A percentile compares a stretch with the other conserved stretches of the same genome.
Conservation (phyloP, 805 yeast genomes). For the Teunomyces lycoperdinae region DNA sequence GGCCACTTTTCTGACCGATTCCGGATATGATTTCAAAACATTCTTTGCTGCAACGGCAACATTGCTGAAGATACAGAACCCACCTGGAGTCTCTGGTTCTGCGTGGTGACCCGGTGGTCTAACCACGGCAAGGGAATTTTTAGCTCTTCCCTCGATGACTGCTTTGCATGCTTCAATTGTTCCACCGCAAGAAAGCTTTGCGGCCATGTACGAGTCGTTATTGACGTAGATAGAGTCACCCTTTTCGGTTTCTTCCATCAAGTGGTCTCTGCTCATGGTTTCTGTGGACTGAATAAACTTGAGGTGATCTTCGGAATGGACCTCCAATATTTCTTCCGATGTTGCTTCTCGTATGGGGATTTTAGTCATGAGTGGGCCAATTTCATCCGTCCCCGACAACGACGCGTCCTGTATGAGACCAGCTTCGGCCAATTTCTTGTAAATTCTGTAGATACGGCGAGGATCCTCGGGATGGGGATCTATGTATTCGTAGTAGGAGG, state of each 20-base stretch:
- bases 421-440: constrained; percentile 89
- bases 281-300: constrained; percentile 73
- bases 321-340: constrained; percentile 78
- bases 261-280: constrained; percentile 69
- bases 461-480: constrained; percentile 99
- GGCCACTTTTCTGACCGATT: constrained; percentile 76
- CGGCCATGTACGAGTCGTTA: constrained; percentile 83
- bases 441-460: constrained; percentile 88
- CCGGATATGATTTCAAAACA: constrained; percentile 79
- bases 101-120: constrained; percentile 99
- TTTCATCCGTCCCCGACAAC: constrained; percentile 65
- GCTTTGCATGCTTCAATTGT: constrained; percentile 95
- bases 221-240: constrained; percentile 96
- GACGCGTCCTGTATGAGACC: constrained; percentile 83
- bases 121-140: constrained; percentile 89
- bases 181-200: constrained; percentile 93
- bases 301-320: constrained; percentile 81
- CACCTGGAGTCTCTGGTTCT: constrained; percentile 96
- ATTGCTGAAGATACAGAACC: constrained; percentile 92
- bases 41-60: constrained; percentile 96
- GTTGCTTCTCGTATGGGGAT: constrained; percentile 90
- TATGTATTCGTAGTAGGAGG: constrained; percentile 87
- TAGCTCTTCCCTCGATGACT: constrained; percentile 88
- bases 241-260: constrained; percentile 78
- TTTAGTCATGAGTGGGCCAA: constrained; percentile 84